Percentiles rank a stretch among this genome's conserved stretches.
Conservation (phyloP, 2,329 filamentous ascomycete genomes). For the Monosporascus sp. region DNA sequence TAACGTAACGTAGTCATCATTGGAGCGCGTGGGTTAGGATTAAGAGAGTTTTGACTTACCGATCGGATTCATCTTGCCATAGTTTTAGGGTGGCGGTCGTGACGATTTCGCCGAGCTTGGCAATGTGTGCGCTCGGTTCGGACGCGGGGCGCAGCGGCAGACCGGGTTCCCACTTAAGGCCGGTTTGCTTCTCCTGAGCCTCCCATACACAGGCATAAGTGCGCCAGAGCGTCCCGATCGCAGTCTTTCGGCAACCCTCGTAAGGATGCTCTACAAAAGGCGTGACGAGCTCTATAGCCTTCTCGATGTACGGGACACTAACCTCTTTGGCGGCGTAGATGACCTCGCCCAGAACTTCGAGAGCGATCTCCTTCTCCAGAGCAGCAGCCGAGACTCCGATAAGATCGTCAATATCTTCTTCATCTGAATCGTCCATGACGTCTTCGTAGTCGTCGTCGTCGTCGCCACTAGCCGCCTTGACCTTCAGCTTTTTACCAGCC, state of each 20-base stretch:
- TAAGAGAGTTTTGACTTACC: conserved; percentile 57
- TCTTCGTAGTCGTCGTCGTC: conserved; percentile 41
- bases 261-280: conserved; percentile 84
- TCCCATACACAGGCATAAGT: conserved; percentile 88
- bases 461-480: conserved; percentile 48
- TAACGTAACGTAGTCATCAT: conserved; percentile 92
- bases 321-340: conserved; percentile 65
- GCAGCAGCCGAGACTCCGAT: conserved; percentile 82
- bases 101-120: conserved; percentile 80
- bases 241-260: conserved; percentile 88
- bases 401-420: conserved; percentile 79
- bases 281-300: conserved; percentile 75
- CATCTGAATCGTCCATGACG: conserved; percentile 59
- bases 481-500: conserved; percentile 79
- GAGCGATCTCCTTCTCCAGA: conserved; percentile 93
- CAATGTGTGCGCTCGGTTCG: conserved; percentile 70
- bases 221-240: conserved; percentile 87
- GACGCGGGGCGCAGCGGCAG: conserved; percentile 65
- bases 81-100: conserved; percentile 77
- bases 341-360: conserved; percentile 91
- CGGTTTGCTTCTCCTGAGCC: conserved; percentile 72
- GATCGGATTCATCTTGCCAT: conserved; percentile 87
- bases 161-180: conserved; percentile 83
- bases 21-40: conserved; percentile 17
- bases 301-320: conserved; percentile 64